Percentiles rank a stretch among this genome's conserved stretches.
phyloP scores from a whole-genome alignment of 208 protist species.

The Acanthamoeba healyi region DNA sequence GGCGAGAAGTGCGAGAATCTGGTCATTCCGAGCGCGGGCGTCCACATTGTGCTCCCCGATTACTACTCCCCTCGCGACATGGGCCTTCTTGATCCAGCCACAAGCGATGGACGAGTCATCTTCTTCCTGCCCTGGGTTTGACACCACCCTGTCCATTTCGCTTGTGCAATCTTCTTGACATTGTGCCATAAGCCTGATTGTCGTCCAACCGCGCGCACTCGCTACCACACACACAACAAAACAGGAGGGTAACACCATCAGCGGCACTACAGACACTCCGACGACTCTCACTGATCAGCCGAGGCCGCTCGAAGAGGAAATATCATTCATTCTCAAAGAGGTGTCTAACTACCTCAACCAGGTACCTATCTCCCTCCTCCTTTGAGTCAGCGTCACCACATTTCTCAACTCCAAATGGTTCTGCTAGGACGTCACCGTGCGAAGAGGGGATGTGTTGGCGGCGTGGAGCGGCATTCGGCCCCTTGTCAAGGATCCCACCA shows the following conservation, averaged over 20 bases:
- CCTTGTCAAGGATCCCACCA: conserved; percentile 58
- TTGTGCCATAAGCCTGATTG: no score
- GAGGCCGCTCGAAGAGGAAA: conserved; percentile 66
- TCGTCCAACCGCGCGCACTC: no score
- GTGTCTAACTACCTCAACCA: not conserved
- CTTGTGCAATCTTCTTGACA: not conserved
- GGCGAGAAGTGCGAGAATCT: conserved; percentile 68
- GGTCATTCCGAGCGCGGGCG: conserved; percentile 52
- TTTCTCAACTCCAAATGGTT: no score
- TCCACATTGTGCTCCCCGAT: conserved; percentile 75
- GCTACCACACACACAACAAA: not conserved
- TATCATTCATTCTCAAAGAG: conserved; percentile 78
- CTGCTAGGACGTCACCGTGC: not conserved
- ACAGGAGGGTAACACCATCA: conserved; percentile 73
- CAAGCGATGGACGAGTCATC: conserved; percentile 80
- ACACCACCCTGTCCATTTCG: not conserved
- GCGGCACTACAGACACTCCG: conserved; percentile 78
- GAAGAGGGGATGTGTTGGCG: conserved; percentile 72
- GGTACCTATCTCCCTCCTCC: not conserved
- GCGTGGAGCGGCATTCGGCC: conserved; percentile 83
- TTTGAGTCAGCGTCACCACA: not conserved
- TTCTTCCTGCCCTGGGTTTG: conserved; percentile 80
- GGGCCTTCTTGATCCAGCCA: conserved; percentile 80
- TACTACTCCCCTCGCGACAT: conserved; percentile 73
- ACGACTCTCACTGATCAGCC: conserved; percentile 58